phyloP scores from a whole-genome alignment of 2,329 filamentous ascomycete species.

The Ophiocordyceps camponoti-rufipedis region DNA sequence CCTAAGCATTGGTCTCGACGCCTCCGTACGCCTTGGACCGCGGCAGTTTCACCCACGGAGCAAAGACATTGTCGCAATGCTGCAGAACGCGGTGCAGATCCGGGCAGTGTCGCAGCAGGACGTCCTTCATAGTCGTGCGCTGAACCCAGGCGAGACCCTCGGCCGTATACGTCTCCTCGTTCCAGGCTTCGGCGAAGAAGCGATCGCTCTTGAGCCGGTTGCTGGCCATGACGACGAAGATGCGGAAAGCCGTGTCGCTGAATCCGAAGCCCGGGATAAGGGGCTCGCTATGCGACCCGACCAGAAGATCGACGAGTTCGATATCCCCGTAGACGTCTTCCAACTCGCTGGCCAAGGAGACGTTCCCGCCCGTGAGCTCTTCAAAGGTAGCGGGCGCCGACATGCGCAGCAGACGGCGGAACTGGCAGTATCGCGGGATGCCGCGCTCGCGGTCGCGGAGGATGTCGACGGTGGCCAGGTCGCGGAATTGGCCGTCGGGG shows the following conservation, averaged over 20 bases:
- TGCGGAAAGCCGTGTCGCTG: conserved; percentile 1
- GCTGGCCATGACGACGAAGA: conserved; percentile 1
- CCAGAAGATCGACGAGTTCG: not conserved
- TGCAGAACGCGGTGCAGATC: not conserved
- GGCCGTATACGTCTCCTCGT: conserved; percentile 1
- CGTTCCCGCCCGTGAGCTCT: conserved; percentile 10
- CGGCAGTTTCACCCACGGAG: not conserved
- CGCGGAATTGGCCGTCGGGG: conserved; percentile 20
- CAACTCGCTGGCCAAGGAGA: conserved; percentile 12
- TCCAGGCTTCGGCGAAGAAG: conserved; percentile 1
- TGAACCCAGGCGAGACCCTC: conserved; percentile 1
- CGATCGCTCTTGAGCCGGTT: conserved; percentile 1
- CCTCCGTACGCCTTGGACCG: not conserved
- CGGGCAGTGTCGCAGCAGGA: not conserved
- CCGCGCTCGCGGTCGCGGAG: conserved; percentile 27
- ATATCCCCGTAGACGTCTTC: not conserved
- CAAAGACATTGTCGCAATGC: not conserved
- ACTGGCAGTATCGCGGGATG: conserved; percentile 24
- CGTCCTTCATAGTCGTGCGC: not conserved
- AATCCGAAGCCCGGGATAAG: conserved; percentile 1
- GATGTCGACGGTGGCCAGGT: conserved; percentile 26
- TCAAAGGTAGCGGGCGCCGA: conserved; percentile 16
- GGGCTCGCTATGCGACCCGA: conserved; percentile 1
- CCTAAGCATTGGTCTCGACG: not conserved
- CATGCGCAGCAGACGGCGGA: conserved; percentile 24